A percentile compares a stretch with the other conserved stretches of the same genome.
Evolutionary conservation across 345 rosid species (phyloP).

Genomic region (Eucalyptus melliodora): DNA sequence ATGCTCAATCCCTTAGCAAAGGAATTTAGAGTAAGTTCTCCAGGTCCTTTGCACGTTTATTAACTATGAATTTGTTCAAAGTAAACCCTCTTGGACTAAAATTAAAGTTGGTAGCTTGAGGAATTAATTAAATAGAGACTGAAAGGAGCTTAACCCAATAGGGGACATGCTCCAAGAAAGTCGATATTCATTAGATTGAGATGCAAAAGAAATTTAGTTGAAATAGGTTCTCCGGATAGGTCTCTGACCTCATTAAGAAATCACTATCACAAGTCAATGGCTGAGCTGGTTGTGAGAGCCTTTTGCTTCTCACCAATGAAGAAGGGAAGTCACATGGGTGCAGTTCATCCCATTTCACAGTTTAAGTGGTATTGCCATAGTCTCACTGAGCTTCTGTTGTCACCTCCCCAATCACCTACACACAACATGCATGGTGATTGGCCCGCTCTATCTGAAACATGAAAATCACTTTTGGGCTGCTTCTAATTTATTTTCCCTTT

Average conservation of each 20-base stretch:
- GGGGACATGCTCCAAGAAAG: neutral
- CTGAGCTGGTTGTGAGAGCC: neutral
- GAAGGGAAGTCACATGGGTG: neutral
- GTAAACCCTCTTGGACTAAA: neutral
- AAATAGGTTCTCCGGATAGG: neutral
- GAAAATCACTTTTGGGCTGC: neutral
- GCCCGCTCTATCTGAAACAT: neutral
- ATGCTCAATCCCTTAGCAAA: slow-evolving; percentile 80
- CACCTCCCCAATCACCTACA: neutral
- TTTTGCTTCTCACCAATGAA: neutral
- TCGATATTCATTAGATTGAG: neutral
- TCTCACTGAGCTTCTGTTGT: neutral
- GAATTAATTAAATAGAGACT: neutral
- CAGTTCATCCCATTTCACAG: neutral
- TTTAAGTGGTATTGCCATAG: neutral
- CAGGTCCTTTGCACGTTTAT: neutral
- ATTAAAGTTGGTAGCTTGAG: neutral
- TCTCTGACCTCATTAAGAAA: neutral
- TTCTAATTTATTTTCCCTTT: neutral
- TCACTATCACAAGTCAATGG: neutral
- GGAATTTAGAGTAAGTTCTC: slow-evolving; percentile 68
- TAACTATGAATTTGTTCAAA: neutral
- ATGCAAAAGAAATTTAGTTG: neutral
- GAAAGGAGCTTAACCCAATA: neutral
- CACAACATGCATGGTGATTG: neutral